phyloP scores from a whole-genome alignment of 2,329 filamentous ascomycete species.

The Aspergillus bombycis region DNA sequence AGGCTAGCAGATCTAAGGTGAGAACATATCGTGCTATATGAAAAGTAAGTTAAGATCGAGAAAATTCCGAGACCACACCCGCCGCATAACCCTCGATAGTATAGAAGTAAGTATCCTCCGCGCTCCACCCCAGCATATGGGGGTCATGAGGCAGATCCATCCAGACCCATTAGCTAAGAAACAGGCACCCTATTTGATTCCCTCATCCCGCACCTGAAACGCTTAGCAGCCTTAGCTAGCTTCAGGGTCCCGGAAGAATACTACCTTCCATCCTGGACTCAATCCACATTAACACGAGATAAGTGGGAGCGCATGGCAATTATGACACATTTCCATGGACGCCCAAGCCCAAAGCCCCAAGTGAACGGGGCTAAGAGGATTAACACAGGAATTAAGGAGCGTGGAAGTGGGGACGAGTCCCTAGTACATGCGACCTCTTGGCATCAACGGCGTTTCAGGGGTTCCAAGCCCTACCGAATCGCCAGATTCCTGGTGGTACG shows the following conservation, averaged over 20 bases:
- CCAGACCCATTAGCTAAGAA: background rate
- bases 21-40: background rate
- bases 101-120: background rate
- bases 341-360: background rate
- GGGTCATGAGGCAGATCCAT: background rate
- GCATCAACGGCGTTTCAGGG: constrained; percentile 5
- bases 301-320: background rate
- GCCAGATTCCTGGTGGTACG: background rate
- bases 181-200: background rate
- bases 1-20: background rate
- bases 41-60: background rate
- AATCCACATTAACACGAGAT: constrained; percentile 1
- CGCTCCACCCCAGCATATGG: background rate
- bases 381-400: constrained; percentile 2
- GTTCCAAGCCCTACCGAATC: background rate
- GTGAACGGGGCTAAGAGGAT: background rate
- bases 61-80: background rate
- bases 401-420: background rate
- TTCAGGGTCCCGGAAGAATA: background rate
- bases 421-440: constrained; percentile 1
- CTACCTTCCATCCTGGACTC: background rate
- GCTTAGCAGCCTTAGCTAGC: background rate
- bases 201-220: background rate
- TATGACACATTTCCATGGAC: constrained; percentile 1
- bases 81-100: background rate